Conservation (phyloP, 1,139 yeast genomes). For the Hanseniaspora uvarum region DNA sequence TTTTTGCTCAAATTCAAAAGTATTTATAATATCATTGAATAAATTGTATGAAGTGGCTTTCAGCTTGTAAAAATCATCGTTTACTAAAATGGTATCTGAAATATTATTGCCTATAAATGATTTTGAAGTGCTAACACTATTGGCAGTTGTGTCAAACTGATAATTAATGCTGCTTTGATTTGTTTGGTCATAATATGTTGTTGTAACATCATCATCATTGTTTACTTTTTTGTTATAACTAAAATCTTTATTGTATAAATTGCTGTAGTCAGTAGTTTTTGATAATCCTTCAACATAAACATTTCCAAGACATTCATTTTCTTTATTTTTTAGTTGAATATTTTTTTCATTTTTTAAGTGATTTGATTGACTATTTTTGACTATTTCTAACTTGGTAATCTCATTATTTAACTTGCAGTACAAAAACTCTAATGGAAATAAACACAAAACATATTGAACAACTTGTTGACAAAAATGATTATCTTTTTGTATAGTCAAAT, state of each 20-base stretch:
- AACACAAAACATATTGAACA: background rate
- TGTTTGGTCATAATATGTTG: background rate
- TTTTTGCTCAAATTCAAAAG: background rate
- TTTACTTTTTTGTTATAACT: background rate
- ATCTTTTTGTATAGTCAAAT: background rate
- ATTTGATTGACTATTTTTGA: background rate
- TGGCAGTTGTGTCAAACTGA: background rate
- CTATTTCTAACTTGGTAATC: background rate
- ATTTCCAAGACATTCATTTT: background rate
- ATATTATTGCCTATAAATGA: background rate
- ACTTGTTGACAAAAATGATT: background rate
- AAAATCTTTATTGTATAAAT: background rate
- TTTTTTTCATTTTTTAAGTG: background rate
- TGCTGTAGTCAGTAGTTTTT: background rate
- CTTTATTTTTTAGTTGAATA: background rate
- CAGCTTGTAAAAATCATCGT: background rate
- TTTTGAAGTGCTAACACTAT: background rate
- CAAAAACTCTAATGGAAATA: constrained; percentile 1
- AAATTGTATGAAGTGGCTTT: background rate
- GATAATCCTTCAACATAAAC: background rate
- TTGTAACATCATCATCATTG: background rate
- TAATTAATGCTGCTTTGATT: background rate
- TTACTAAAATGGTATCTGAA: background rate
- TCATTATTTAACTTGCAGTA: background rate
- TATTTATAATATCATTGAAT: background rate